Evolutionary conservation across 2,329 filamentous ascomycete species (phyloP).

Genomic region (Magnaporthiopsis incrustans): DNA sequence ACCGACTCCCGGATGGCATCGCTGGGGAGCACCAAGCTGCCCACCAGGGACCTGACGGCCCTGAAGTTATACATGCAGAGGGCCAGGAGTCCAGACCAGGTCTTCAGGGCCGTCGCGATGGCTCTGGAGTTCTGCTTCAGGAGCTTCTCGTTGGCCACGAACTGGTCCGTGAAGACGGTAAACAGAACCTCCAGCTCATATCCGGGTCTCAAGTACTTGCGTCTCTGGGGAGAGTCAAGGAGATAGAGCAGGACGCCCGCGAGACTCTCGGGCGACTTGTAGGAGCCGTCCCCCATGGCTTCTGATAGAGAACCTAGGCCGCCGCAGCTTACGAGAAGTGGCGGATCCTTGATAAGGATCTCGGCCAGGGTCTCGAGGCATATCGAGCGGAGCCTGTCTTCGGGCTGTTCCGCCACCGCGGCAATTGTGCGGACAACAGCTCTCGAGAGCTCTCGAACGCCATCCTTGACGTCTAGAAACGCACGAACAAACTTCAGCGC

Average conservation of each 20-base stretch:
- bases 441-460: constrained; percentile 77
- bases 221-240: constrained; percentile 72
- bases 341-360: constrained; percentile 79
- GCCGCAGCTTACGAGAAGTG: constrained; percentile 71
- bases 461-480: constrained; percentile 92
- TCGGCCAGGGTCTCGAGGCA: constrained; percentile 90
- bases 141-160: constrained; percentile 48
- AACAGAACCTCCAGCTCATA: constrained; percentile 86
- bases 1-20: constrained; percentile 62
- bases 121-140: constrained; percentile 85
- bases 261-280: constrained; percentile 86
- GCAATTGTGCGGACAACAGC: constrained; percentile 84
- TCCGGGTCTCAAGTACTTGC: constrained; percentile 77
- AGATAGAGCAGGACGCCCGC: constrained; percentile 83
- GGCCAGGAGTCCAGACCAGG: constrained; percentile 86
- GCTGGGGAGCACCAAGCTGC: constrained; percentile 53
- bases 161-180: constrained; percentile 83
- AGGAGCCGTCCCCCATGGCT: constrained; percentile 80
- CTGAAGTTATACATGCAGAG: constrained; percentile 84
- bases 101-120: constrained; percentile 84
- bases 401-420: constrained; percentile 77
- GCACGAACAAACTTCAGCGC: constrained; percentile 92
- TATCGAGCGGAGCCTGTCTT: constrained; percentile 82
- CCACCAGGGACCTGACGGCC: constrained; percentile 69
- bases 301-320: constrained; percentile 86